Evolutionary conservation across 1,139 yeast genomes (phyloP), one percentile per base, ranked within the genome.

Genomic region (Oligophagozyma castellii): DNA sequence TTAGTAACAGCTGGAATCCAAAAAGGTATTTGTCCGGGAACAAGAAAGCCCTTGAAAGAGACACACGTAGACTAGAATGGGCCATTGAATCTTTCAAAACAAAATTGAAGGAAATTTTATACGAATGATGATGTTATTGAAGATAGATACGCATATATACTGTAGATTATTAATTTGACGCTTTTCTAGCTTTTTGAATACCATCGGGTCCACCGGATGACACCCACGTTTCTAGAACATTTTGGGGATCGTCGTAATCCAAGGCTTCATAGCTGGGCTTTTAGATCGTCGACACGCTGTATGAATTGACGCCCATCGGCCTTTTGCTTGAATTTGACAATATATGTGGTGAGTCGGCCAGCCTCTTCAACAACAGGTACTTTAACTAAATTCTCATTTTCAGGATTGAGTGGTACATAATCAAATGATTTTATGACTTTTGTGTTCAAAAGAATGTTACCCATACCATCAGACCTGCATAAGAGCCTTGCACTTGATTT

Each of bases 381-480:
- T 40, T 73, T 63, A 4, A 78, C 73, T 16, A 51, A 32, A 28
- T 56, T 51, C 7, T 56, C 62, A 11, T 71, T 74, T 5, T 80
- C 81, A 26, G 70, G 55, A 3, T 67, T 56, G 24, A 51, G 35
- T 8, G 56, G 49, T 35, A 69, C 57, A 51, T 76, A 73, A 24
- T 61, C 61, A 44, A 79, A 55, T 36, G 64, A 63, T 46, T 65
- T 61, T 33, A 64, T 57, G 6, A 79, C 56, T 13, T 60, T 52
- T 13, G 73, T 60, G 51, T 89, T 89, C 36, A 89, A 59, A 24
- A 89, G 53, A n/a, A 84, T 73, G 41, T 92, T 65, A 27, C 79
- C 78, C 24, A 86, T 73, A 22, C 95, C 95, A 35, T 86, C 96
- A 0, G 95, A 81, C 45, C 96, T 72, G 15, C 89, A 65, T 24